Percentiles rank a stretch among this genome's conserved stretches.
phyloP scores from a whole-genome alignment of 305 asterid species.

The Fraxinus angustifolia region DNA sequence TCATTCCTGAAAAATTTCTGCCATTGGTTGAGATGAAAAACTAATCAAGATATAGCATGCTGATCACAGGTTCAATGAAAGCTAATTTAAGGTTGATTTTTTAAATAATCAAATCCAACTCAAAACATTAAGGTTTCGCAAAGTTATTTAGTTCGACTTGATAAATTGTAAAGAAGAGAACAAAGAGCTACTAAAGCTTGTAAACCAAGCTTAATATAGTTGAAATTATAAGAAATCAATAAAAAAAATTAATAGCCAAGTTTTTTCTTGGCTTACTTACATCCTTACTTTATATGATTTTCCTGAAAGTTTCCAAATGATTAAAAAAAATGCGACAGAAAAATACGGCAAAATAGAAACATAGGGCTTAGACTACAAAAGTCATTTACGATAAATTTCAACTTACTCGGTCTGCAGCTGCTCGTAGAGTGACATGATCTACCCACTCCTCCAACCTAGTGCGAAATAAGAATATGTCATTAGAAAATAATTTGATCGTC shows the following conservation, averaged over 20 bases:
- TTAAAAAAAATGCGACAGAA: background rate
- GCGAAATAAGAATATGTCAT: constrained; percentile 17
- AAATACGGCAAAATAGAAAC: background rate
- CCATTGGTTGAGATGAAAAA: background rate
- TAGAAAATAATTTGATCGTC: background rate
- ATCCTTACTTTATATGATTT: background rate
- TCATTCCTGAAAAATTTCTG: background rate
- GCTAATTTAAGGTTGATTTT: background rate
- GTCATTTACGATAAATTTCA: background rate
- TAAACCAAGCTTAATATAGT: background rate
- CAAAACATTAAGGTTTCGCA: background rate
- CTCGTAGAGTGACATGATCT: constrained; percentile 95
- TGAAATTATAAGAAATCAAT: background rate
- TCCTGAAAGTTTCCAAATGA: background rate
- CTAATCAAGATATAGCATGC: background rate
- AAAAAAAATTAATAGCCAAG: background rate
- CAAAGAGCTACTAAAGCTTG: background rate
- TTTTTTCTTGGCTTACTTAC: background rate
- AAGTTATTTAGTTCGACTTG: background rate
- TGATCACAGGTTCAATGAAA: background rate
- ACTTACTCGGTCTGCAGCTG: constrained; percentile 92
- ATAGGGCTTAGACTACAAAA: background rate
- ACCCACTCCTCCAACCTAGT: constrained; percentile 90
- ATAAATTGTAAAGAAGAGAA: background rate
- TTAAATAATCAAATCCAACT: background rate